Evolutionary conservation across 1,284 basidiomycete genomes (phyloP), one percentile per base, ranked within the genome.

Genomic region (Porogramme epimiltina): DNA sequence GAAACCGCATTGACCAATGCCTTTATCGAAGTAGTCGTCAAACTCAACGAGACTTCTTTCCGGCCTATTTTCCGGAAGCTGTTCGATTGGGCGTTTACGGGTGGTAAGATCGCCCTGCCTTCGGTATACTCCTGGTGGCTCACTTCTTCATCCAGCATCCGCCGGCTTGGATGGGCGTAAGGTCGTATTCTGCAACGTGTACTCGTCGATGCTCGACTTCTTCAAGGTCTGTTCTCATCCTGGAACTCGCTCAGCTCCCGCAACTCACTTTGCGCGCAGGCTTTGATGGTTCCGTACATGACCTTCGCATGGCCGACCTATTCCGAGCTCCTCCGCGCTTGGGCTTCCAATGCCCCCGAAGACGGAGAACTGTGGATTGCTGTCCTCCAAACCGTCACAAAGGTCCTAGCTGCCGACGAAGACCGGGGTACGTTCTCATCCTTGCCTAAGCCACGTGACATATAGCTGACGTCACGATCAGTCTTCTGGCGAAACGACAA

Each of bases 1-100:
- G 80, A 85, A 65, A 60, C 67, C n/a, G 65, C 68, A 20, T 69
- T 78, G n/a, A 80, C 93, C 55, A 72, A 78, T 2, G 87, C 93
- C 2, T 98, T 97, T 78, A 77, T 90, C 20, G 89, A 95, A 66
- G 75, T 98, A 16, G 91, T 95, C 10, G 84, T 94, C 56, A 98
- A 98, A 72, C 79, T 99, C 46, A 98, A 96, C 64, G 97, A 99
- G 66, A 83, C 86, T 0, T 82, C 89, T 0, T 98, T 99, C 85
- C 85, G 87, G 60, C 96, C 96, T 2, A 74, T 98, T 18, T 97
- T 98, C 78, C 84, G 95, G 54, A 87, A 88, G 55, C 73, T 95
- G 59, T 95, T 93, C 66, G 96, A 99, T 69, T 99, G 97, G 96
- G 94, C 94, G 0, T 95, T 95, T 58, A 78, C 75, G 2, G 76